A percentile compares a stretch with the other conserved stretches of the same genome.
Evolutionary conservation across 306 rosid species (phyloP).

Genomic region (Abrus pulchellus): DNA sequence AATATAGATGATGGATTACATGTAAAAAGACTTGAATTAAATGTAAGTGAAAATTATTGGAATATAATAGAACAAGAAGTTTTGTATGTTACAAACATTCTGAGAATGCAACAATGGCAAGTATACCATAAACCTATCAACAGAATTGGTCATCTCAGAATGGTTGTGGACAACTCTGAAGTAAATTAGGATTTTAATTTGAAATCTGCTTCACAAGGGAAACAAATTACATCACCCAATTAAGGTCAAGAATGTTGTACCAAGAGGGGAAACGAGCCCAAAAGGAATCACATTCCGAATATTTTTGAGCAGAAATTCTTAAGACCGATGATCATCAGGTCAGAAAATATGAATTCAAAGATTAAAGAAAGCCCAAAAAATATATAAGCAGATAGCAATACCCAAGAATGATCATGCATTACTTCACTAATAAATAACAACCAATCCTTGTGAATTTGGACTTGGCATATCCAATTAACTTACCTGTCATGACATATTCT

Average conservation of each 20-base stretch:
- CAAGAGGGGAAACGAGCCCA: not conserved
- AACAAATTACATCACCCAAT: not conserved
- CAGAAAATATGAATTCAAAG: not conserved
- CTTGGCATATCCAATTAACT: slow-evolving; percentile 22
- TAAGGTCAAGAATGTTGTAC: not conserved
- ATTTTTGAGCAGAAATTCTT: not conserved
- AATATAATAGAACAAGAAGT: not conserved
- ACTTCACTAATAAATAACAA: slow-evolving; percentile 11
- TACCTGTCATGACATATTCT: slow-evolving; percentile 94
- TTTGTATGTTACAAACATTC: not conserved
- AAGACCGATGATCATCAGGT: not conserved
- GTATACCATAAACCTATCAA: not conserved
- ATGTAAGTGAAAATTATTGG: not conserved
- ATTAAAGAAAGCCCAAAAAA: not conserved
- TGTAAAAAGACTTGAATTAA: not conserved
- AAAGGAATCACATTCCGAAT: slow-evolving; percentile 18
- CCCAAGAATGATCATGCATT: not conserved
- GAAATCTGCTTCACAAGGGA: not conserved
- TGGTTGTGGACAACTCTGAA: not conserved
- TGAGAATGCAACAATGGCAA: not conserved
- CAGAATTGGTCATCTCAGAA: not conserved
- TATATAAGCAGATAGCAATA: not conserved
- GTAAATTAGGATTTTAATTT: slow-evolving; percentile 1
- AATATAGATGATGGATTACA: not conserved
- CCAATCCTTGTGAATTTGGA: not conserved